Evolutionary conservation across 345 rosid species (phyloP).

Genomic region (Brassica nigra): DNA sequence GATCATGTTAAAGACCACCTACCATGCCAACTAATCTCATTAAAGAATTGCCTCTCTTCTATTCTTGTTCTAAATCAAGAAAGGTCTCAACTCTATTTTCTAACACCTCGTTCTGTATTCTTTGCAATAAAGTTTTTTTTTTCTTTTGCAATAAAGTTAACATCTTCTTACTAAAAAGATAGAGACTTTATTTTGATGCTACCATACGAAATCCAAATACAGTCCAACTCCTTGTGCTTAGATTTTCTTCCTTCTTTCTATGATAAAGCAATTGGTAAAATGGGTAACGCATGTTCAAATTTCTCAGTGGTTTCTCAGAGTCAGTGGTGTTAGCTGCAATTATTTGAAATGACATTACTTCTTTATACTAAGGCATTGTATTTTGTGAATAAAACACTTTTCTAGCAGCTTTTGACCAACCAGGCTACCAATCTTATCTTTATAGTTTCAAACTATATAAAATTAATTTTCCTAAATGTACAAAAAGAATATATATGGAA

Average conservation of each 20-base stretch:
- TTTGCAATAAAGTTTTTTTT: not conserved
- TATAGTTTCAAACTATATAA: constrained; percentile 32
- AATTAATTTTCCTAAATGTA: constrained; percentile 5
- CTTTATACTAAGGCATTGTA: constrained; percentile 38
- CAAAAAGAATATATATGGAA: not conserved
- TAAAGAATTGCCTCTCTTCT: not conserved
- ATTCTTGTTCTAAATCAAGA: constrained; percentile 14
- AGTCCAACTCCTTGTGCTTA: not conserved
- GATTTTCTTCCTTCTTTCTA: not conserved
- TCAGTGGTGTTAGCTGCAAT: constrained; percentile 41
- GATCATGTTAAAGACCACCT: constrained; percentile 17
- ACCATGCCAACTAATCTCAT: constrained; percentile 22
- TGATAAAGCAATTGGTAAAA: not conserved
- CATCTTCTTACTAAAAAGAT: constrained; percentile 6
- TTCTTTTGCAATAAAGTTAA: not conserved
- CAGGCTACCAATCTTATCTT: constrained; percentile 27
- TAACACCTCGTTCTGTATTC: not conserved
- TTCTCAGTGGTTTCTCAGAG: constrained; percentile 24
- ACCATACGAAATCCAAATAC: not conserved
- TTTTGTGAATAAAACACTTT: constrained; percentile 34
- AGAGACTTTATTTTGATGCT: not conserved
- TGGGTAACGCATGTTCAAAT: not conserved
- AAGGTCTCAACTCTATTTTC: constrained; percentile 14
- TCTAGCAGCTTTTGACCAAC: constrained; percentile 43
- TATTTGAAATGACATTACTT: constrained; percentile 45